Evolutionary conservation across 495 filamentous ascomycete species (phyloP).

Genomic region (Pyrenula aspistea): DNA sequence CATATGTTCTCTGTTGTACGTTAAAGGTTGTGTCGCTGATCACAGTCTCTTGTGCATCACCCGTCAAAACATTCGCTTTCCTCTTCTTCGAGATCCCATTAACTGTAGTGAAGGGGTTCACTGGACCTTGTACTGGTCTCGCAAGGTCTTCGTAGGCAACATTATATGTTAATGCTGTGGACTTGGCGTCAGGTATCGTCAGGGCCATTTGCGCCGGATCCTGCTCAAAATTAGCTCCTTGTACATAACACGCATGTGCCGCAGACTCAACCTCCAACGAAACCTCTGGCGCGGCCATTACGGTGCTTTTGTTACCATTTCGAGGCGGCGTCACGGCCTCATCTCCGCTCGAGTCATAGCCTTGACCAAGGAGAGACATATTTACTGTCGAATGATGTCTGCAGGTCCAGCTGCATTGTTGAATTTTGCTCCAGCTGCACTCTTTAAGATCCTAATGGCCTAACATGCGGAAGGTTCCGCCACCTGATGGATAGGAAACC

Average conservation of each 20-base stretch:
- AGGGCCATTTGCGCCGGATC: constrained; percentile 44
- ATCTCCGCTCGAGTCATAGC: constrained; percentile 45
- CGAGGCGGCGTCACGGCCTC: constrained; percentile 12
- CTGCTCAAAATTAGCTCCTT: constrained; percentile 24
- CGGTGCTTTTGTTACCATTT: constrained; percentile 23
- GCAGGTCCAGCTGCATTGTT: too few relatives aligned
- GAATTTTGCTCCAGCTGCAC: too few relatives aligned
- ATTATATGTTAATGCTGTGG: constrained; percentile 42
- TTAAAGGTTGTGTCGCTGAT: constrained; percentile 85
- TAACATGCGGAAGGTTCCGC: too few relatives aligned
- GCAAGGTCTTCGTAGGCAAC: constrained; percentile 63
- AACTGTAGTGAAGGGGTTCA: constrained; percentile 65
- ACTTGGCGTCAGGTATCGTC: constrained; percentile 37
- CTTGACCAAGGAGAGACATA: constrained; percentile 23
- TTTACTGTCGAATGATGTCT: too few relatives aligned
- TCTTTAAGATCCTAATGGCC: too few relatives aligned
- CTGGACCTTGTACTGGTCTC: constrained; percentile 57
- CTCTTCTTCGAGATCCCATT: constrained; percentile 55
- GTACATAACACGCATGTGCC: constrained; percentile 15
- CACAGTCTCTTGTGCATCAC: constrained; percentile 73
- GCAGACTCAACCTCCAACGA: constrained; percentile 41
- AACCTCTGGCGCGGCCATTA: constrained; percentile 45
- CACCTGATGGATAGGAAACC: too few relatives aligned
- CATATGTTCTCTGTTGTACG: constrained; percentile 65
- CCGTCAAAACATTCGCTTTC: constrained; percentile 76